Conservation (phyloP, 116 monocot genomes). For the Trichopus zeylanicus region DNA sequence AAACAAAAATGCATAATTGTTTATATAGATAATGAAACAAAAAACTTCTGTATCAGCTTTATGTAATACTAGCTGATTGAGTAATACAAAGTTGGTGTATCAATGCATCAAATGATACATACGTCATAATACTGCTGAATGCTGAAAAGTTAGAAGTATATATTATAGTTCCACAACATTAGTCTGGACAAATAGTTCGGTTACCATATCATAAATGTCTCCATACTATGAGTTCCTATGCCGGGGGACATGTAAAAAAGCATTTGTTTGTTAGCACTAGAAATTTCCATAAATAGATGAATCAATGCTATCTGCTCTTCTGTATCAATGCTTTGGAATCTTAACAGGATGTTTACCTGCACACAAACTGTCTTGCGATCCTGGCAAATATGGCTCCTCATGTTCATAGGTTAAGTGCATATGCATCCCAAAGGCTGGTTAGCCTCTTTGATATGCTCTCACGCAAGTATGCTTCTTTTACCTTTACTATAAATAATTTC, state of each 20-base stretch:
- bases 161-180: too few relatives aligned
- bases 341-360: slow-evolving; percentile 84
- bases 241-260: too few relatives aligned
- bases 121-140: too few relatives aligned
- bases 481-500: not conserved
- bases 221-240: too few relatives aligned
- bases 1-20: too few relatives aligned
- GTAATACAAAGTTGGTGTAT: not conserved
- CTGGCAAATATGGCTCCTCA: slow-evolving; percentile 99
- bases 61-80: not conserved
- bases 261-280: too few relatives aligned
- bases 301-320: not conserved
- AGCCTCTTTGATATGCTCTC: slow-evolving; percentile 99
- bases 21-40: too few relatives aligned
- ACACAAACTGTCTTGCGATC: slow-evolving; percentile 95
- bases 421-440: slow-evolving; percentile 97
- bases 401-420: slow-evolving; percentile 82
- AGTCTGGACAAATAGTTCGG: too few relatives aligned
- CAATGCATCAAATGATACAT: not conserved
- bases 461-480: slow-evolving; percentile 58
- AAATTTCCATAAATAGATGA: too few relatives aligned
- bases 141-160: too few relatives aligned
- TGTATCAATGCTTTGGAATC: slow-evolving; percentile 1
- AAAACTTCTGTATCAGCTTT: not conserved
- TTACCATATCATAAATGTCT: too few relatives aligned